A percentile compares a stretch with the other conserved stretches of the same genome.
Conservation (phyloP, 2,329 filamentous ascomycete genomes). For the Lasiodiplodia gonubiensis region DNA sequence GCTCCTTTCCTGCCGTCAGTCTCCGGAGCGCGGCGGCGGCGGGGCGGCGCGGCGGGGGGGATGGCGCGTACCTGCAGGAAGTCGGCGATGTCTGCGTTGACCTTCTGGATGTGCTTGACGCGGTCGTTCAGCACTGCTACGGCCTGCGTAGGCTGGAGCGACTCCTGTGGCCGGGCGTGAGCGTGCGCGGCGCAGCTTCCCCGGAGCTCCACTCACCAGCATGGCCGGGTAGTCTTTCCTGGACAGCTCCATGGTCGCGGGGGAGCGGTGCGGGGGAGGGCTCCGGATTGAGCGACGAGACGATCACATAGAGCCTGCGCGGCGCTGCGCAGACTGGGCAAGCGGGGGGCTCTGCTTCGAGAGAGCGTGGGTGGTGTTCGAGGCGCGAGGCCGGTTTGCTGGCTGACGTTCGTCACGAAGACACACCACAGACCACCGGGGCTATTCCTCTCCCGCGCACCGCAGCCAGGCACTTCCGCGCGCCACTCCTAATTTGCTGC, state of each 20-base stretch:
- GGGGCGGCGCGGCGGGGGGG: conserved; percentile 12
- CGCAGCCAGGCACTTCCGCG: conserved; percentile 26
- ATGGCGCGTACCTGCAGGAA: conserved; percentile 82
- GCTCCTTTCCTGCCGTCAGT: conserved; percentile 68
- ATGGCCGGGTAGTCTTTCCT: conserved; percentile 91
- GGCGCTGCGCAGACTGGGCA: conserved; percentile 19
- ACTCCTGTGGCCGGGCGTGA: conserved; percentile 63
- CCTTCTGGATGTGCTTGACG: conserved; percentile 80
- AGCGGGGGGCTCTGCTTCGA: conserved; percentile 8
- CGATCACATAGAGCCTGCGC: conserved; percentile 28
- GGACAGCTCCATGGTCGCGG: conserved; percentile 65
- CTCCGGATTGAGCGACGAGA: conserved; percentile 19
- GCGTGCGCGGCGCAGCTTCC: conserved; percentile 36
- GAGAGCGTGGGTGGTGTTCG: conserved; percentile 12
- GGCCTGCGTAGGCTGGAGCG: conserved; percentile 81
- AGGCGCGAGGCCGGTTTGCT: conserved; percentile 20
- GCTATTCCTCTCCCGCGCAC: conserved; percentile 27
- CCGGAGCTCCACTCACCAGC: conserved; percentile 70
- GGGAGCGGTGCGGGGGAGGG: conserved; percentile 16
- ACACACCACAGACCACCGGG: conserved; percentile 25
- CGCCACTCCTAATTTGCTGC: conserved; percentile 28
- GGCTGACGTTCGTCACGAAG: conserved; percentile 27
- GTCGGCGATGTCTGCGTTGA: conserved; percentile 92
- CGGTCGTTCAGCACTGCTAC: conserved; percentile 83
- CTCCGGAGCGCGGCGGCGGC: conserved; percentile 12